Base-by-base conservation (phyloP, 768 basidiomycete species). In the Pisolithus tinctorius region DNA sequence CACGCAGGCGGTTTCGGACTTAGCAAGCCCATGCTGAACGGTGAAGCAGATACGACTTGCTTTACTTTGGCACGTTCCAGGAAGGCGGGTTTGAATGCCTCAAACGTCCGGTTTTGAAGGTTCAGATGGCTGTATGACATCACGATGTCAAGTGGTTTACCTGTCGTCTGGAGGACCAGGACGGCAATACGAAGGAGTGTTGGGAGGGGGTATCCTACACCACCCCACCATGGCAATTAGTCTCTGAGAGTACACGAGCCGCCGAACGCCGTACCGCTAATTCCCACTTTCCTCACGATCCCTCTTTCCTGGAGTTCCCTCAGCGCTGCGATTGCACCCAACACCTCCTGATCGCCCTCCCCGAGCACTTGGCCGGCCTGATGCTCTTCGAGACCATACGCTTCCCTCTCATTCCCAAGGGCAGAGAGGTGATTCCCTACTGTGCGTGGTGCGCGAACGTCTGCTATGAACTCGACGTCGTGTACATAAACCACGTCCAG, bases 401-500 rank as follows among this genome's bases (percentile, higher is more conserved):
- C 75, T 6, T 60, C 74, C 14, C 73, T 73, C 34, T 85, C 80
- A 1, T 65, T 71, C 9, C 62, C 65, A 17, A 92, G 65, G 7
- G 87, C 86, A 1, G 64, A 53, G 1, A 69, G 60, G 58, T 84
- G 83, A 54, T 82, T 74, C 4, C 87, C 88, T 16, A 70, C 74
- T 26, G 63, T 61, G 42, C 70, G 71, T 2, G 83, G 77, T 27
- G 70, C 59, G 39, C 83, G 70, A 36, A 69, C 64, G 3, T 80
- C 75, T 38, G 77, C 77, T 11, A 93, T 78, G 56, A 82, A 89
- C 70, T 93, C 92, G 45, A 88, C 78, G 62, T 94, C 92, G 61
- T 94, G 92, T 29, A 92, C 69, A 61, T 87, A 92, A 0, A 92
- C 87, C 0, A 74, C 71, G 57, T 94, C 92, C 34, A 94, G 74